Evolutionary conservation across 495 filamentous ascomycete species (phyloP).

Genomic region (Xylaria bambusicola): DNA sequence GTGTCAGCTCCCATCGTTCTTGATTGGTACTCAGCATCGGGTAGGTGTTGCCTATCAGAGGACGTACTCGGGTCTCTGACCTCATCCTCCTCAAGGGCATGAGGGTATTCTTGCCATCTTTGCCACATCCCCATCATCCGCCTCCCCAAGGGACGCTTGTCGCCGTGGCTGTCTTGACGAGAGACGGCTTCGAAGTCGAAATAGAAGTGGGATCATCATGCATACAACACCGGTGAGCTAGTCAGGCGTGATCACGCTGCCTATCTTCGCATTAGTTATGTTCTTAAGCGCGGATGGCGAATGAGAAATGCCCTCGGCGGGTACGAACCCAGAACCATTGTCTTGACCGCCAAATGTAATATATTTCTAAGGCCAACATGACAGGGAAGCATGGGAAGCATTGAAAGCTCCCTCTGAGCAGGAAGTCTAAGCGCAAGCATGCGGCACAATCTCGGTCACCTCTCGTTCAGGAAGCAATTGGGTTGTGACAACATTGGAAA

Average conservation of each 20-base stretch:
- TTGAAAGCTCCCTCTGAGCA: neutral
- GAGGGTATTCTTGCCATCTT: neutral
- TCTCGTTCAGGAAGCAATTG: neutral
- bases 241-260: neutral
- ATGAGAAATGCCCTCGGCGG: neutral
- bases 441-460: neutral
- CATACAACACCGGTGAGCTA: constrained; percentile 1
- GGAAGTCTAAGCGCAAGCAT: constrained; percentile 2
- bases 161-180: neutral
- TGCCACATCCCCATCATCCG: constrained; percentile 12
- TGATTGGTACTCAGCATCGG: constrained; percentile 13
- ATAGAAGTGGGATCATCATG: constrained; percentile 3
- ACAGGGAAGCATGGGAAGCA: neutral
- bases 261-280: constrained; percentile 9
- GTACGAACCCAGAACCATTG: neutral
- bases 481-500: constrained; percentile 1
- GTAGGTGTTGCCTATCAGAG: constrained; percentile 2
- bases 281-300: neutral
- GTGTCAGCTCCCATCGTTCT: neutral
- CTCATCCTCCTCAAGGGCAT: constrained; percentile 4
- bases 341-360: constrained; percentile 12
- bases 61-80: neutral
- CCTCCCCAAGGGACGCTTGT: neutral
- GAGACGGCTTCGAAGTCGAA: neutral
- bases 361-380: neutral